Conservation (phyloP, 768 basidiomycete genomes). For the Gymnopilus junonius region DNA sequence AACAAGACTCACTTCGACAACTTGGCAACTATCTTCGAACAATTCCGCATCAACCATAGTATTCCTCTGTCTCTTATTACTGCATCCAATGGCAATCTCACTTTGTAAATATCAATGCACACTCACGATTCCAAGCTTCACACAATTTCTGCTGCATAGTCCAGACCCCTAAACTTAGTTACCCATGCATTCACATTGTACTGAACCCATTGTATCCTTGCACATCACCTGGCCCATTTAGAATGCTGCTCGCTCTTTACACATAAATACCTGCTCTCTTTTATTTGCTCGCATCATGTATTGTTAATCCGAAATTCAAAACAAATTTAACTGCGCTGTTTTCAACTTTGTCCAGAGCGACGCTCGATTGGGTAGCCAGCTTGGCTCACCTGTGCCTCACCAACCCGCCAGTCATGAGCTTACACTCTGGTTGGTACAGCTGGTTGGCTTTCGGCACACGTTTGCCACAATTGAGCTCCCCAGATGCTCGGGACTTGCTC, state of each 20-base stretch:
- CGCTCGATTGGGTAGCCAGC: conserved; percentile 9
- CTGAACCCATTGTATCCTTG: too few relatives aligned
- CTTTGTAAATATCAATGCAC: neutral
- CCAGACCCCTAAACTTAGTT: neutral
- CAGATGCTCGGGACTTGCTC: conserved; percentile 3
- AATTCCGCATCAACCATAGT: conserved; percentile 3
- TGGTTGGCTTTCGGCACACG: conserved; percentile 3
- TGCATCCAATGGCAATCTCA: neutral
- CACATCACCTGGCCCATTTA: too few relatives aligned
- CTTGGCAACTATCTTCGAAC: conserved; percentile 15
- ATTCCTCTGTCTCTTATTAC: conserved; percentile 3
- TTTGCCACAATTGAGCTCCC: conserved; percentile 1
- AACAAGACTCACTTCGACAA: conserved; percentile 6
- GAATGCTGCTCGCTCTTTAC: too few relatives aligned
- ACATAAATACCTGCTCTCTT: too few relatives aligned
- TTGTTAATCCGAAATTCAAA: neutral
- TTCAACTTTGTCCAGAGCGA: conserved; percentile 11
- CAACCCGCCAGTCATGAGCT: conserved; percentile 13
- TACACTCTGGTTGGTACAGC: conserved; percentile 17
- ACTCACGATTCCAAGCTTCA: neutral
- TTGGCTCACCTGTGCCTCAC: conserved; percentile 7
- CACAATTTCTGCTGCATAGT: too few relatives aligned
- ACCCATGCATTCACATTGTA: neutral
- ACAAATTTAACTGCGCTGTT: neutral
- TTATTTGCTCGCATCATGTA: neutral